These are phyloP conservation scores for Aspergillus tubingensis DNA, from an alignment of 2,329 filamentous ascomycete genomes.

Conservation along the genomic window DNA sequence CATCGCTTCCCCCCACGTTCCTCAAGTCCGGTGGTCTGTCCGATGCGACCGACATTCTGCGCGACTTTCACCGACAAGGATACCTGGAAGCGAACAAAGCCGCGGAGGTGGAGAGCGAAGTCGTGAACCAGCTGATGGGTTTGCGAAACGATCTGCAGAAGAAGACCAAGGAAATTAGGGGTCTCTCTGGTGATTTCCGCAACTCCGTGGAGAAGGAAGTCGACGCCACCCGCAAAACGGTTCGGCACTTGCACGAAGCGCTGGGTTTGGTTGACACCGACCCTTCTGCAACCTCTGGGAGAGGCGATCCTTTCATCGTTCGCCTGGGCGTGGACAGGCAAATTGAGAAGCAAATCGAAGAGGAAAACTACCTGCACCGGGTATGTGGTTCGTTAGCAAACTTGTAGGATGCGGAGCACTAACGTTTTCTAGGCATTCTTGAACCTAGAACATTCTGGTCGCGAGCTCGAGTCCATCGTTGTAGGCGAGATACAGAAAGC, in stretches of 20 bases:
- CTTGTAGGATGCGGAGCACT: conserved; percentile 20
- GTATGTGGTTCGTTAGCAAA: conserved; percentile 53
- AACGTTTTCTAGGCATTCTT: conserved; percentile 70
- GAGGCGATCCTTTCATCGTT: conserved; percentile 88
- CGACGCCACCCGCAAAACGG: conserved; percentile 76
- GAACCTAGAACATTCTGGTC: conserved; percentile 89
- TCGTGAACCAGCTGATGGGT: conserved; percentile 82
- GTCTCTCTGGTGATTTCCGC: conserved; percentile 90
- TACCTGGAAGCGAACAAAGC: conserved; percentile 84
- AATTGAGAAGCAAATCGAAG: conserved; percentile 88
- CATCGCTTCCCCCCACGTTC: conserved; percentile 72
- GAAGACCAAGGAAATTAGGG: conserved; percentile 99
- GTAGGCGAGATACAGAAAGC: conserved; percentile 98
- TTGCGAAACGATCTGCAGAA: conserved; percentile 85
- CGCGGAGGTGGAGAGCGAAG: conserved; percentile 85
- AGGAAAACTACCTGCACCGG: conserved; percentile 95
- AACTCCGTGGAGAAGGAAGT: conserved; percentile 96
- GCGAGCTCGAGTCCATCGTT: conserved; percentile 93
- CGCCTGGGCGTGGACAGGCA: conserved; percentile 84
- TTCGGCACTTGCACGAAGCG: conserved; percentile 78
- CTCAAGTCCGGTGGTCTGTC: conserved; percentile 79
- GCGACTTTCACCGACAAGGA: conserved; percentile 78
- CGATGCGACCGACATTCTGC: conserved; percentile 79
- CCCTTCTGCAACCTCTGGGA: conserved; percentile 72
- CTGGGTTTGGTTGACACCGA: conserved; percentile 79